A percentile compares a stretch with the other conserved stretches of the same genome.
Evolutionary conservation across 345 rosid genomes (phyloP).

Genomic region (Lenwebbia sp.): DNA sequence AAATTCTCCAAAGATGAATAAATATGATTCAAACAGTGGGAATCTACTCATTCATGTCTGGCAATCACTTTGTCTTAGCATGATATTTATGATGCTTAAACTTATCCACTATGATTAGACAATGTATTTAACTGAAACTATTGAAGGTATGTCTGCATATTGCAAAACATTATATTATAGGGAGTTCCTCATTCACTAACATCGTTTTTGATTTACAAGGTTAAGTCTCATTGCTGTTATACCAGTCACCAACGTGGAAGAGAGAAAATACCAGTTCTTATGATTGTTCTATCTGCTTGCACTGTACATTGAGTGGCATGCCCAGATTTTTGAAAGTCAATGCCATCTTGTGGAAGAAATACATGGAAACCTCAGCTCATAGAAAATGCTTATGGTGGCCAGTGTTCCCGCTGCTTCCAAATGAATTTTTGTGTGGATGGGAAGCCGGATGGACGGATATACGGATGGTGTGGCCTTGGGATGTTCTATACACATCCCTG

Average conservation of each 20-base stretch:
- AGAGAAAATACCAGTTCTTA: background rate
- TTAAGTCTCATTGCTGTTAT: background rate
- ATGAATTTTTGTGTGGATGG: background rate
- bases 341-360: background rate
- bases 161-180: background rate
- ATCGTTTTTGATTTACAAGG: background rate
- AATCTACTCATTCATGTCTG: background rate
- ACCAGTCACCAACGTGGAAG: background rate
- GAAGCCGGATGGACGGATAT: constrained; percentile 32
- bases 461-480: constrained; percentile 37
- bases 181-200: background rate
- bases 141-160: background rate
- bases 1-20: background rate
- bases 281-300: background rate
- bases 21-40: background rate
- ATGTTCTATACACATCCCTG: constrained; percentile 40
- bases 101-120: background rate
- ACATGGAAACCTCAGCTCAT: background rate
- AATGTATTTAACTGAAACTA: background rate
- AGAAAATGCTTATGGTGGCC: background rate
- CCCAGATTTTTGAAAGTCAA: background rate
- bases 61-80: background rate
- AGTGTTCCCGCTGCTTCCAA: background rate
- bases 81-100: background rate
- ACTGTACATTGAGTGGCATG: background rate